Conservation (phyloP, 306 rosid species). For the Urtica urens region DNA sequence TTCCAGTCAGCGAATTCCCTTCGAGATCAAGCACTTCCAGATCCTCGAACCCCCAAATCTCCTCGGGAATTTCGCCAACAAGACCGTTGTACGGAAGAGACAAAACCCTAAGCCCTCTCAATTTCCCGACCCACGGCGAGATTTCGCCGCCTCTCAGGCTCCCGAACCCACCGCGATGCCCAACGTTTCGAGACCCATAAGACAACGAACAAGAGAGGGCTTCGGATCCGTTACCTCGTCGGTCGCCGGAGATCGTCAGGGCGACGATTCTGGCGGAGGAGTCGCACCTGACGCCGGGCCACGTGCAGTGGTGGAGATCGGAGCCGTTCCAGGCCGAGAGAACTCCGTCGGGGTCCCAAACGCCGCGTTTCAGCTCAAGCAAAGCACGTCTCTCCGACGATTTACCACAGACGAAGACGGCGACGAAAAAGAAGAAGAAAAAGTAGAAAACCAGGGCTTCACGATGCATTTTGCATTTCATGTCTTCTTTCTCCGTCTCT, state of each 20-base stretch:
- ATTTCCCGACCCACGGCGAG: conserved; percentile 24
- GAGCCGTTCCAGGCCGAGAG: conserved; percentile 18
- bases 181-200: neutral
- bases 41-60: conserved; percentile 24
- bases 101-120: conserved; percentile 20
- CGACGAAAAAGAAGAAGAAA: neutral
- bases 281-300: conserved; percentile 27
- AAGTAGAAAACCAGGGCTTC: conserved; percentile 1
- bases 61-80: conserved; percentile 18
- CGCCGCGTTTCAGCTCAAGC: conserved; percentile 20
- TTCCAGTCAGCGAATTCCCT: conserved; percentile 23
- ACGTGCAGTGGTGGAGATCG: conserved; percentile 22
- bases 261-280: conserved; percentile 14
- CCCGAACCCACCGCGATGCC: neutral
- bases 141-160: conserved; percentile 20
- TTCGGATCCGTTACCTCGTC: conserved; percentile 19
- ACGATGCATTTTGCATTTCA: conserved; percentile 16
- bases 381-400: conserved; percentile 14
- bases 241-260: conserved; percentile 9
- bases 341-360: conserved; percentile 20
- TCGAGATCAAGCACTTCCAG: conserved; percentile 35
- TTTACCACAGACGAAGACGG: neutral
- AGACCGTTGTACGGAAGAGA: conserved; percentile 19
- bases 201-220: conserved; percentile 18
- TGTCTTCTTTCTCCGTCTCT: conserved; percentile 11